Evolutionary conservation across 2,329 filamentous ascomycete species (phyloP).

Genomic region (Diaporthe australafricana): DNA sequence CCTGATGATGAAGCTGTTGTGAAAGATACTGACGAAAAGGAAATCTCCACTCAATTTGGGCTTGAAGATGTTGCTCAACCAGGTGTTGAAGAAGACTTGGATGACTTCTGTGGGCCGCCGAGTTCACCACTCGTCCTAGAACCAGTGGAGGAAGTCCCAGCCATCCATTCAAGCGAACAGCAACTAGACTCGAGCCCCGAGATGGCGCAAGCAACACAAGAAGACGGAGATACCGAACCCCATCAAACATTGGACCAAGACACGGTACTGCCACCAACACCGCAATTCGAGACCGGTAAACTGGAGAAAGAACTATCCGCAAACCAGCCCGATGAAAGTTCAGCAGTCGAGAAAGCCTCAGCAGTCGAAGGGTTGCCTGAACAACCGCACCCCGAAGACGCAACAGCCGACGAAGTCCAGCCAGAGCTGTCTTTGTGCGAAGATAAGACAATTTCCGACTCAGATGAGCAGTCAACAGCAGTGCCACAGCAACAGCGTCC

Average conservation of each 20-base stretch:
- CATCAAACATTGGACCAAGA: not conserved
- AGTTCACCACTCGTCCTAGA: not conserved
- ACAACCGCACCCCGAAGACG: not conserved
- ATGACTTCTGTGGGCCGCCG: not conserved
- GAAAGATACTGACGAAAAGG: conserved; percentile 36
- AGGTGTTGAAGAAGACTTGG: no score
- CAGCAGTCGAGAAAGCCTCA: not conserved
- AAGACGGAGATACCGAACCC: not conserved
- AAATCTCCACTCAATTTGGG: conserved; percentile 19
- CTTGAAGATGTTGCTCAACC: conserved; percentile 5
- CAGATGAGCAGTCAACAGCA: not conserved
- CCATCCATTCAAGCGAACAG: not conserved
- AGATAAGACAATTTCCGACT: not conserved
- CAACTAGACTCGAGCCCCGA: not conserved
- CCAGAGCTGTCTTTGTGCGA: not conserved
- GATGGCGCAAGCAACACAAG: not conserved
- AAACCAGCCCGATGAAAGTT: not conserved
- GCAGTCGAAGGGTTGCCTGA: not conserved
- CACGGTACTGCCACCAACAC: not conserved
- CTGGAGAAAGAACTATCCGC: not conserved
- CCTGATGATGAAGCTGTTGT: conserved; percentile 34
- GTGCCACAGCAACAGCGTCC: not conserved
- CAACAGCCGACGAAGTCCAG: not conserved
- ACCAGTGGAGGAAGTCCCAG: not conserved
- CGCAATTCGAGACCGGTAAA: not conserved